These are phyloP conservation scores for Pseudogymnoascus sp. DNA, from an alignment of 2,329 filamentous ascomycete genomes.

Conservation along the genomic window DNA sequence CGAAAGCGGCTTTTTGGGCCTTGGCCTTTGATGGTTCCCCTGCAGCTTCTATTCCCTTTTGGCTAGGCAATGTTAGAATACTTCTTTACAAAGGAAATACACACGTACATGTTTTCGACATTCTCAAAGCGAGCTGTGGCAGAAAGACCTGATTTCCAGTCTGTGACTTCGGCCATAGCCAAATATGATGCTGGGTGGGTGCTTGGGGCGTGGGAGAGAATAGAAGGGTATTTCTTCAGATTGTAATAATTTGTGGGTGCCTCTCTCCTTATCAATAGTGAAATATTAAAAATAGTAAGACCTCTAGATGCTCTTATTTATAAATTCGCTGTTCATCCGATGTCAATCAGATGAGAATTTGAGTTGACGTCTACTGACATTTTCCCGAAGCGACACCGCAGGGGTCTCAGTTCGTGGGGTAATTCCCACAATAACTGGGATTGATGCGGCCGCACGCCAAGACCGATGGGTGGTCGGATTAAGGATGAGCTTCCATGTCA, in stretches of 20 bases:
- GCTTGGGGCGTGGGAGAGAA: background rate
- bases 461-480: background rate
- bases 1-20: conserved; percentile 46
- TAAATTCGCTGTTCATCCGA: background rate
- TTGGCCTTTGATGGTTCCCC: conserved; percentile 39
- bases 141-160: conserved; percentile 24
- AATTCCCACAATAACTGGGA: background rate
- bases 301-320: background rate
- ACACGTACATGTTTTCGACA: conserved; percentile 53
- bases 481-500: conserved; percentile 3
- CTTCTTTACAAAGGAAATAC: background rate
- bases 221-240: background rate
- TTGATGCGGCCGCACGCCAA: conserved; percentile 5
- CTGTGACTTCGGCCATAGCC: conserved; percentile 18
- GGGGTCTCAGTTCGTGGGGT: conserved; percentile 7
- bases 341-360: background rate
- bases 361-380: background rate
- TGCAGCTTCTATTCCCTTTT: conserved; percentile 27
- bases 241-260: background rate
- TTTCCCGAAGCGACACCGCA: background rate
- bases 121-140: conserved; percentile 49
- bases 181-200: background rate
- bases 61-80: background rate
- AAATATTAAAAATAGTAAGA: background rate
- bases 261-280: background rate